Evolutionary conservation across 192 early-diverging fungal species (phyloP).

Genomic region (Entomortierella chlamydospora): DNA sequence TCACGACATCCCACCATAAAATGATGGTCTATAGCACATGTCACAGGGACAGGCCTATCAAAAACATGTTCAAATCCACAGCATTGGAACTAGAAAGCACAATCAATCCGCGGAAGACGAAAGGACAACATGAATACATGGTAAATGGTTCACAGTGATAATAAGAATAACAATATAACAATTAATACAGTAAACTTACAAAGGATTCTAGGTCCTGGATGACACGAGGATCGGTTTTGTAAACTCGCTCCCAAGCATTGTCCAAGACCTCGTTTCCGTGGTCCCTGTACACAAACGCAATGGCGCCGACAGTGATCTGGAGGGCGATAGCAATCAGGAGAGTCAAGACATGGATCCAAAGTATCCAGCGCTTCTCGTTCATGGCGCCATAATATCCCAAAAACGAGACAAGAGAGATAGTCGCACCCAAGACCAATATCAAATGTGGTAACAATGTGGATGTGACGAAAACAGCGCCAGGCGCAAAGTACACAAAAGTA

Average conservation of each 20-base stretch:
- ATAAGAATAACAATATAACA: too few relatives aligned
- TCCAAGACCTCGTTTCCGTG: constrained; percentile 45
- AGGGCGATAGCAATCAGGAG: constrained; percentile 45
- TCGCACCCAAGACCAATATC: constrained; percentile 35
- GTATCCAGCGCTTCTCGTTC: constrained; percentile 53
- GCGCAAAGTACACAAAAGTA: constrained; percentile 52
- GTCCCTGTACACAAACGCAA: constrained; percentile 48
- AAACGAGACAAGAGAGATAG: constrained; percentile 49
- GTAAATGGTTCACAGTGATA: too few relatives aligned
- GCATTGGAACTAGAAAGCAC: constrained; percentile 46
- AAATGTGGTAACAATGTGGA: constrained; percentile 44
- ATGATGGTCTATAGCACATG: constrained; percentile 36
- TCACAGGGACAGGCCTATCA: constrained; percentile 44
- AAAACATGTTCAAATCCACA: constrained; percentile 53
- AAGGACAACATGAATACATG: not conserved
- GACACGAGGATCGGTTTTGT: constrained; percentile 40
- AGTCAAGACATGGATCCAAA: constrained; percentile 38
- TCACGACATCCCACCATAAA: constrained; percentile 49
- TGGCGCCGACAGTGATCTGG: constrained; percentile 46
- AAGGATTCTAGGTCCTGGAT: constrained; percentile 50
- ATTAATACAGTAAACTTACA: constrained; percentile 19
- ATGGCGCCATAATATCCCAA: constrained; percentile 50
- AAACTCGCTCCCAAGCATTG: constrained; percentile 50
- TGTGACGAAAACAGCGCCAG: constrained; percentile 40
- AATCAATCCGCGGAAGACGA: not conserved